These are phyloP conservation scores for Pezicula carpinea DNA, from an alignment of 2,329 filamentous ascomycete genomes.

Conservation along the genomic window DNA sequence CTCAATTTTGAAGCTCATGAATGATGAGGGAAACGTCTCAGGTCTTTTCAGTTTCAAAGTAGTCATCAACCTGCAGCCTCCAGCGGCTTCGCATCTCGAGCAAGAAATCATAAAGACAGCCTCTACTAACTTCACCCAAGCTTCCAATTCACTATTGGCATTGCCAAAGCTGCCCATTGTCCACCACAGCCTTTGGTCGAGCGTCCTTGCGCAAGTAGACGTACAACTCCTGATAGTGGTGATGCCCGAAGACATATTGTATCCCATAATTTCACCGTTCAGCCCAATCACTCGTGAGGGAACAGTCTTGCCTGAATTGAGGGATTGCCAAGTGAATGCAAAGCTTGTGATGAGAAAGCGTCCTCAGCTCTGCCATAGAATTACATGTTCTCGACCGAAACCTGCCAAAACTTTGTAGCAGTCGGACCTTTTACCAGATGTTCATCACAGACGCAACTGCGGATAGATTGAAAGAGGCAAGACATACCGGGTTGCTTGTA, in stretches of 20 bases:
- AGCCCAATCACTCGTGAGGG: constrained; percentile 22
- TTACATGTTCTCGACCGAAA: constrained; percentile 30
- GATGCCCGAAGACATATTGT: constrained; percentile 25
- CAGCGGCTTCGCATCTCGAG: constrained; percentile 25
- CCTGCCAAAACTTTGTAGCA: constrained; percentile 39
- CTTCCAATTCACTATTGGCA: constrained; percentile 3
- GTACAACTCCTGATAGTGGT: constrained; percentile 50
- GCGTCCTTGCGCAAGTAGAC: constrained; percentile 39
- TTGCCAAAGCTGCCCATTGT: constrained; percentile 31
- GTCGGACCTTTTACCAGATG: constrained; percentile 63
- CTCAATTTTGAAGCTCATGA: constrained; percentile 2
- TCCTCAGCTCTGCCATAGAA: constrained; percentile 17
- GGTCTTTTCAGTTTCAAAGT: constrained; percentile 69
- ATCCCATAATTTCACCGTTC: constrained; percentile 23
- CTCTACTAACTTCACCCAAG: constrained; percentile 13
- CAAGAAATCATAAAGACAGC: constrained; percentile 6
- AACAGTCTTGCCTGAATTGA: constrained; percentile 26
- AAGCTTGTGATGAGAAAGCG: constrained; percentile 12
- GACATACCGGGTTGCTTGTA: constrained; percentile 5
- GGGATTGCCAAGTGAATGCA: constrained; percentile 19
- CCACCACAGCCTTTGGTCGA: constrained; percentile 57
- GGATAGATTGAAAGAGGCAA: constrained; percentile 1
- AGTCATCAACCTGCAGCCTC: constrained; percentile 34
- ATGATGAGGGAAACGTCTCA: constrained; percentile 44
- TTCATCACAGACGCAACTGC: constrained; percentile 43